Evolutionary conservation across 495 filamentous ascomycete species (phyloP).

Genomic region (Parathielavia appendiculata): DNA sequence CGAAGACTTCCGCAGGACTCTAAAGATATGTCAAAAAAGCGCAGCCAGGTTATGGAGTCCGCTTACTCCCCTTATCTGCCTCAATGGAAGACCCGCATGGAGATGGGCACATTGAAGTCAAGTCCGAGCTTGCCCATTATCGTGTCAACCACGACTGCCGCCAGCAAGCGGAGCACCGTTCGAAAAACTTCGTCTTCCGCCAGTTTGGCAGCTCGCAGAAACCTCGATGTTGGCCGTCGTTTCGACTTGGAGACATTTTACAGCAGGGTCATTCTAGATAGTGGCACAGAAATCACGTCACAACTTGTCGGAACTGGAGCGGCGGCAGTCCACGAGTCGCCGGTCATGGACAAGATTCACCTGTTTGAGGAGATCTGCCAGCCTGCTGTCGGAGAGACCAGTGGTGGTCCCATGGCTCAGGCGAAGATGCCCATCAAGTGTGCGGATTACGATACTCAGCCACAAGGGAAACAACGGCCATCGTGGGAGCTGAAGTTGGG

Average conservation of each 20-base stretch:
- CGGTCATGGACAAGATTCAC: constrained; percentile 33
- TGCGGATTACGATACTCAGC: no score
- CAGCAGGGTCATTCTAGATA: no score
- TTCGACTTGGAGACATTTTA: no score
- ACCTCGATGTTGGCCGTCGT: no score
- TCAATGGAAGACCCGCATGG: constrained; percentile 6
- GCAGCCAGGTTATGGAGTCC: no score
- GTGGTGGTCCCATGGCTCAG: no score
- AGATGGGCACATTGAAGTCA: constrained; percentile 12
- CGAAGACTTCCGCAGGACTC: no score
- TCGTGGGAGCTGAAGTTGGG: no score
- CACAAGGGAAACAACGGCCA: not conserved
- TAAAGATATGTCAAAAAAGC: no score
- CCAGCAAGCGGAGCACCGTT: constrained; percentile 10
- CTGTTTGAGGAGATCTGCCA: constrained; percentile 32
- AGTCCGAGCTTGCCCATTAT: constrained; percentile 22
- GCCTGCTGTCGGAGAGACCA: not conserved
- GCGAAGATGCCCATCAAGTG: no score
- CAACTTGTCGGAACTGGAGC: not conserved
- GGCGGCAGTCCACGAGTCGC: constrained; percentile 24
- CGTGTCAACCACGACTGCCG: constrained; percentile 19
- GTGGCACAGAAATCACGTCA: no score
- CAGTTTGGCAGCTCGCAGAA: not conserved
- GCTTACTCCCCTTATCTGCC: not conserved
- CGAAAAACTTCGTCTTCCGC: constrained; percentile 1